Percentiles rank a stretch among this genome's conserved stretches.
Conservation (phyloP, 1,284 basidiomycete species). For the Moniliophthora roreri region DNA sequence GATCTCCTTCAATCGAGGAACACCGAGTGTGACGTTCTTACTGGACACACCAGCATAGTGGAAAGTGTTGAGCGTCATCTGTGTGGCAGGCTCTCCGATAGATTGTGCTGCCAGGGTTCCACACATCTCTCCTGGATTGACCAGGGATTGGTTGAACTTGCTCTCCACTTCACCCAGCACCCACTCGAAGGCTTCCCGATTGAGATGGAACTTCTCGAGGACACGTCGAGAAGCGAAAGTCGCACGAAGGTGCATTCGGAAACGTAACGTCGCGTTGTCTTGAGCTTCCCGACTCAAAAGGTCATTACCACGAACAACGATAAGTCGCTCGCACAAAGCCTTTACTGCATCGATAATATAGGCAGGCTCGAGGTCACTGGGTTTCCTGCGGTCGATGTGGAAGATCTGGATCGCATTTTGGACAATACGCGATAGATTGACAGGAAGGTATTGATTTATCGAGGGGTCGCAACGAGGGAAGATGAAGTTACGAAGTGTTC, state of each 20-base stretch:
- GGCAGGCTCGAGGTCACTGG: conserved; percentile 87
- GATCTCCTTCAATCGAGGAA: conserved; percentile 96
- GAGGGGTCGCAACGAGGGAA: conserved; percentile 80
- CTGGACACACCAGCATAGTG: conserved; percentile 98
- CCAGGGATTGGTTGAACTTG: conserved; percentile 91
- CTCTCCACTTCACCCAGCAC: conserved; percentile 95
- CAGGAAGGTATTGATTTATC: conserved; percentile 81
- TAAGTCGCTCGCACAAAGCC: conserved; percentile 68
- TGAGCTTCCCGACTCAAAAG: conserved; percentile 76
- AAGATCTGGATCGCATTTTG: conserved; percentile 98
- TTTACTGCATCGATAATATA: conserved; percentile 81
- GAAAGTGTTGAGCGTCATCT: conserved; percentile 98
- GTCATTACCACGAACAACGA: conserved; percentile 89
- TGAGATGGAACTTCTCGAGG: conserved; percentile 85
- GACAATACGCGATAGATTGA: conserved; percentile 93
- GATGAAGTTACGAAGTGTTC: conserved; percentile 77
- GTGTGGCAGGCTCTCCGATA: conserved; percentile 98
- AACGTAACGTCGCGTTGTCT: conserved; percentile 87
- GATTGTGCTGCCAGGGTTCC: conserved; percentile 97
- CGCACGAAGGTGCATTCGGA: conserved; percentile 91
- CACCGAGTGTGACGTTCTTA: conserved; percentile 98
- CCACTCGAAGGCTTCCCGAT: conserved; percentile 95
- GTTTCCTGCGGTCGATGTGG: conserved; percentile 93
- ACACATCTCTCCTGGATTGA: conserved; percentile 98
- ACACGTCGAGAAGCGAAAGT: conserved; percentile 84